Evolutionary conservation across 805 yeast species (phyloP), one percentile per base, ranked within the genome.

Genomic region (Saccharomycopsis fodiens): DNA sequence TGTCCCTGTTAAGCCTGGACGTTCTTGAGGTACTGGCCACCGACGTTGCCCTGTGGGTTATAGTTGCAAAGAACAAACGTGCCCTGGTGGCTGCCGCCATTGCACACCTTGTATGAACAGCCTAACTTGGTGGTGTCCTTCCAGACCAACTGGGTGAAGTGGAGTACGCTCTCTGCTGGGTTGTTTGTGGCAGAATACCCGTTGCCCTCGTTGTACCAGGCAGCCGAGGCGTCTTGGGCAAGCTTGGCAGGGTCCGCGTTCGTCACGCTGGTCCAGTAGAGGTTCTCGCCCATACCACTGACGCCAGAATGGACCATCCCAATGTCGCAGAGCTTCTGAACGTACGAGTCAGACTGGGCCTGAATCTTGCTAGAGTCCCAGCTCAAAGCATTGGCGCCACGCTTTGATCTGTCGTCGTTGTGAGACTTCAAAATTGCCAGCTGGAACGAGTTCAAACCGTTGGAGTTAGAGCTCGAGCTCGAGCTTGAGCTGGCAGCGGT

Each of bases 61-160:
- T 81, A 81, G 39, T 76, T 73, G 58, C 88, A 81, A 44, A 78
- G 71, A 36, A 78, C 64, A 62, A 79, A 81, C 45, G 63, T 58
- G 30, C 70, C 70, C 57, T 68, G 60, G 34, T 55, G 55, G 42
- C 61, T 55, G 38, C 70, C 31, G 10, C 29, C 29, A 13, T 23
- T 65, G 66, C 95, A 84, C 53, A 70, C 60, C 57, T 76, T 78
- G 60, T 69, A 66, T 44, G 82, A 93, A 65, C 95, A 85, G n/a
- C 94, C 95, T n/a, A 85, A 46, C 51, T 68, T 61, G 7, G 78
- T 70, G 23, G 85, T 66, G 20, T 65, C 59, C 52, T 69, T 72
- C 95, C 95, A 85, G 22, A 85, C 76, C 39, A 85, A 64, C 61
- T 84, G 91, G 16, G 93, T 82, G 65, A 82, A 86, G 63, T 86